Evolutionary conservation across 352 stramenopile species (phyloP), one percentile per base, ranked within the genome.

Genomic region (Thalassiosira hispida): DNA sequence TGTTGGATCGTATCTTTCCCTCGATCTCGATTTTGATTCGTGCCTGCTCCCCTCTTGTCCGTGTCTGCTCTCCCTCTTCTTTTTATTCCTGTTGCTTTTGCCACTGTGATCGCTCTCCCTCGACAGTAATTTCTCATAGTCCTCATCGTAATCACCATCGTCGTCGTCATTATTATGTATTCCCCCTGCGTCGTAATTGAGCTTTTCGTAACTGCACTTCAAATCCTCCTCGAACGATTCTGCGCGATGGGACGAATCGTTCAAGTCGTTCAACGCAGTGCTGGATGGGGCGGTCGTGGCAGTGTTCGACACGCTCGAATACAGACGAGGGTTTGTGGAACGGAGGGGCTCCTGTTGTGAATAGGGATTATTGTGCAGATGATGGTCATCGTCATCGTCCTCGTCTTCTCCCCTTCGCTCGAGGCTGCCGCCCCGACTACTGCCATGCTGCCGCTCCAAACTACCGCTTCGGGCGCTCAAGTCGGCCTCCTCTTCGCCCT

Each of bases 171-270:
- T n/a, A n/a, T n/a, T n/a, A n/a, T n/a, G n/a, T n/a, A 42, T n/a
- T 33, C n/a, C 16, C 22, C 53, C 53, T n/a, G 7, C 27, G 8
- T 20, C 23, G 20, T 20, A 63, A 42, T 20, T 12, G 5, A 31
- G 14, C 4, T 63, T 3, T 8, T 65, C 56, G 23, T 65, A 65
- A 23, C 56, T 65, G 56, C 56, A 65, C 22, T 25, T 3, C 23
- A 65, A 42, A 42, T 65, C 33, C 7, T 65, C 56, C 23, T 47
- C 22, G 9, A 47, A 25, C 27, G 16, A 22, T 18, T 49, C 4
- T 4, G 16, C 40, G 9, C 40, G 5, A 2, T 5, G 2, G 9
- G 40, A 49, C 8, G 31, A 12, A 12, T 20, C 4, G 40, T 2
- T 20, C n/a, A 4, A 4, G 6, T 12, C 40, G 2, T 18, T 49